Evolutionary conservation across 495 filamentous ascomycete species (phyloP), one percentile per base, ranked within the genome.

Genomic region (Penicillium crystallinum): DNA sequence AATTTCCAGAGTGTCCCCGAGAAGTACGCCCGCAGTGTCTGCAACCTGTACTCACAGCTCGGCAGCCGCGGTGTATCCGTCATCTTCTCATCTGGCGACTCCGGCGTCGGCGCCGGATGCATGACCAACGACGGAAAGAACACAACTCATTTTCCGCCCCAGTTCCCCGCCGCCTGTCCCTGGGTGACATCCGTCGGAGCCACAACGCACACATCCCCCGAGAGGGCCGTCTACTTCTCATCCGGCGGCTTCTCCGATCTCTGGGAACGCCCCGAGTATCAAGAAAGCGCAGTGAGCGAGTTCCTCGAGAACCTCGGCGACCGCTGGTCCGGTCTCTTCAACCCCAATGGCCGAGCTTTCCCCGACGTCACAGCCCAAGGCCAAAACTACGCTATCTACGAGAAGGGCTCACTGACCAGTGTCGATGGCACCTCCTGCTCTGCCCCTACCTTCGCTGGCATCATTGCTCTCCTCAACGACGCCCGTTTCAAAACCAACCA

Each of bases 31-130:
- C 69, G 71, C 37, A 77, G 73, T 34, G 85, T 89, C 4, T 93
- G 89, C 73, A 81, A 86, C 63, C 63, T 85, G 34, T 82, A 79
- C 65, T 79, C 80, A 37, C 79, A 88, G 64, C 80, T 93, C 14
- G 89, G 88, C 33, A 81, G 80, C 29, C 85, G 89, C 21, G 90
- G 90, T 41, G 85, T 90, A 2, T 83, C 84, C 12, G 74, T 91
- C 0, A 66, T 93, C 46, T 84, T 83, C 63, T 82, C 85, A 1
- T 83, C 81, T 5, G 88, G 89, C 4, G 88, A 91, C 71, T 80
- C 75, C 10, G 88, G 88, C 11, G 81, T 87, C 17, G 88, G 87
- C 4, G 73, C 78, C 9, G 76, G 74, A 7, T 91, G 87, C 64
- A 46, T 75, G 36, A 80, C 82, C 29, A 87, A 87, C 61, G 81